These are phyloP conservation scores for Lactarius indigo DNA, from an alignment of 768 basidiomycete species.

Conservation along the genomic window DNA sequence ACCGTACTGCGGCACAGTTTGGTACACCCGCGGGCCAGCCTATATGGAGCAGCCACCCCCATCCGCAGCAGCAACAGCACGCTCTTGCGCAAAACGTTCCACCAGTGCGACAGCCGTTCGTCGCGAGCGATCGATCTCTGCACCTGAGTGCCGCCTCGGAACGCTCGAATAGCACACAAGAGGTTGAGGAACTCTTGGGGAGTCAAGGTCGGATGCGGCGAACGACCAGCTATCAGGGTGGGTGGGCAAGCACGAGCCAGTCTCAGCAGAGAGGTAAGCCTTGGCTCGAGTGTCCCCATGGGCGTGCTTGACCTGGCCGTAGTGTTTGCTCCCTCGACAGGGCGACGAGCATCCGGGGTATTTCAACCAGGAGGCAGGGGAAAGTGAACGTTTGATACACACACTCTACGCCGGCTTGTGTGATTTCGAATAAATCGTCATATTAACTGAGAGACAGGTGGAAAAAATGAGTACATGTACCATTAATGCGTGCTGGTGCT, in stretches of 20 bases:
- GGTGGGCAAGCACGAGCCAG: slow-evolving; percentile 13
- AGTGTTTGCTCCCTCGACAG: slow-evolving; percentile 44
- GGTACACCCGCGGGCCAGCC: slow-evolving; percentile 1
- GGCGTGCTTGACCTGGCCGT: neutral
- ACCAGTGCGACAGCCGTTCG: slow-evolving; percentile 35
- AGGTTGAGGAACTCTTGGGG: slow-evolving; percentile 65
- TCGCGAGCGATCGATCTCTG: slow-evolving; percentile 47
- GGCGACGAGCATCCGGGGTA: slow-evolving; percentile 38
- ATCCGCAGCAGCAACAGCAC: slow-evolving; percentile 2
- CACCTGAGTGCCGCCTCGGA: slow-evolving; percentile 30
- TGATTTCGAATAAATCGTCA: neutral
- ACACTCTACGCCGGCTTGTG: neutral
- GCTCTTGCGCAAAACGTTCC: neutral
- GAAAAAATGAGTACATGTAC: slow-evolving; percentile 13
- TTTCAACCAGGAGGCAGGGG: slow-evolving; percentile 42
- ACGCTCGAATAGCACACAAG: slow-evolving; percentile 58
- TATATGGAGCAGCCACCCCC: slow-evolving; percentile 6
- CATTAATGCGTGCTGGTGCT: slow-evolving; percentile 12
- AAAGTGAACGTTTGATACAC: neutral
- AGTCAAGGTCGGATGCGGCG: slow-evolving; percentile 19
- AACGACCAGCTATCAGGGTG: slow-evolving; percentile 6
- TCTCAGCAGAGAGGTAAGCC: slow-evolving; percentile 18
- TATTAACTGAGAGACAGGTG: neutral
- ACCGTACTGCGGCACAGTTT: slow-evolving; percentile 10
- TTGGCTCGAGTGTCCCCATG: neutral